phyloP scores from a whole-genome alignment of 305 asterid genomes.

The Solanum hybrid region DNA sequence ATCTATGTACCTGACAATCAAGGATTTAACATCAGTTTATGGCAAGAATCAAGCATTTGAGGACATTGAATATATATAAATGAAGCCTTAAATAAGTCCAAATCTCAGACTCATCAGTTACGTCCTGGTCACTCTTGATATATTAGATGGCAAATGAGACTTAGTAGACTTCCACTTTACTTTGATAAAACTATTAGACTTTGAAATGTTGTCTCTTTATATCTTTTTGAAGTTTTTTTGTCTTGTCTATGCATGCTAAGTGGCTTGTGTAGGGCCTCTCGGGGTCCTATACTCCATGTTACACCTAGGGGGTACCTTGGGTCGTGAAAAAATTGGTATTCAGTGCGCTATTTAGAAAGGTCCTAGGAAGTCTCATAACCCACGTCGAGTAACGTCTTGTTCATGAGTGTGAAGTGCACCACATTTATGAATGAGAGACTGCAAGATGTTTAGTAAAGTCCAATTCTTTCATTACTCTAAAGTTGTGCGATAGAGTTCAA shows the following conservation, averaged over 20 bases:
- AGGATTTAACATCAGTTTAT: too few relatives aligned
- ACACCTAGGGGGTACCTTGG: not conserved
- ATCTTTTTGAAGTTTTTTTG: not conserved
- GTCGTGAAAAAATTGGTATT: not conserved
- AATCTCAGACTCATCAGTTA: not conserved
- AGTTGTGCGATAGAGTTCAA: not conserved
- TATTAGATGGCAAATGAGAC: not conserved
- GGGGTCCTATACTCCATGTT: not conserved
- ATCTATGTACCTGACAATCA: too few relatives aligned
- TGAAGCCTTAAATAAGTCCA: not conserved
- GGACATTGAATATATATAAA: not conserved
- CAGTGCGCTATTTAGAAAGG: not conserved
- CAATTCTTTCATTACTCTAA: not conserved
- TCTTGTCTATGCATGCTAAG: not conserved
- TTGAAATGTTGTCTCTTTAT: not conserved
- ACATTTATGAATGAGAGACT: not conserved
- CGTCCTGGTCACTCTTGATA: not conserved
- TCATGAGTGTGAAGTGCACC: not conserved
- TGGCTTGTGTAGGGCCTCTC: not conserved
- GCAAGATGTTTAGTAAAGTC: not conserved
- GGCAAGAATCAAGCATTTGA: not conserved
- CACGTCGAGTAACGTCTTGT: not conserved
- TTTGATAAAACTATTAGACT: not conserved
- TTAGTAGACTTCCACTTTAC: not conserved
- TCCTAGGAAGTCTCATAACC: not conserved